Percentiles rank a stretch among this genome's conserved stretches.
phyloP scores from a whole-genome alignment of 2,329 filamentous ascomycete species.

The Pestalotiopsis sp. region DNA sequence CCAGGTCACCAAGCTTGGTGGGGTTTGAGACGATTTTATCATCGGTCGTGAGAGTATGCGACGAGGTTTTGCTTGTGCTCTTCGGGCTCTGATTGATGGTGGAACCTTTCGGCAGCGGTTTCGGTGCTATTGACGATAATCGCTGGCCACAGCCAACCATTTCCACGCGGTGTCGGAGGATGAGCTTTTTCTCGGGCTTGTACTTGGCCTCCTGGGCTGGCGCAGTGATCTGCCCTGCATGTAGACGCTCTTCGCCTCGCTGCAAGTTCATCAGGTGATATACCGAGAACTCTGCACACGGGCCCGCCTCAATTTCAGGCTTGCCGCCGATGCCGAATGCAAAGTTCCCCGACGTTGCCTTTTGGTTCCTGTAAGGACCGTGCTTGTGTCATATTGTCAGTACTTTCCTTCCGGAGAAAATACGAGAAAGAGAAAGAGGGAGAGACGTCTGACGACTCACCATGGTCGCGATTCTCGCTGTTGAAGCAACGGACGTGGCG shows the following conservation, averaged over 20 bases:
- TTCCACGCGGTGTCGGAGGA: not conserved
- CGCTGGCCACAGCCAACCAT: not conserved
- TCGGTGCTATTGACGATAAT: not conserved
- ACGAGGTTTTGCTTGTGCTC: not conserved
- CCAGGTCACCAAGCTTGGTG: constrained; percentile 31
- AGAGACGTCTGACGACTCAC: constrained; percentile 15
- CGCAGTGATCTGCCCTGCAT: not conserved
- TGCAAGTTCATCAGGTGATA: constrained; percentile 50
- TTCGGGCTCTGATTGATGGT: not conserved
- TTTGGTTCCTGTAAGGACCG: constrained; percentile 47
- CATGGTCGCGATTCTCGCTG: constrained; percentile 39
- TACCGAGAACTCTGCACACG: constrained; percentile 43
- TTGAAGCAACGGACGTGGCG: constrained; percentile 41
- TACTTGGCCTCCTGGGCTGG: not conserved
- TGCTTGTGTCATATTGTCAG: constrained; percentile 29
- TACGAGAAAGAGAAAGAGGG: not conserved
- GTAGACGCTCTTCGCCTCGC: constrained; percentile 22
- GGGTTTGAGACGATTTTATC: not conserved
- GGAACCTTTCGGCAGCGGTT: too few relatives aligned
- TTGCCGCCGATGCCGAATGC: constrained; percentile 42
- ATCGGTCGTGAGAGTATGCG: not conserved
- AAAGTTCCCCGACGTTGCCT: constrained; percentile 54
- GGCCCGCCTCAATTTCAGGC: constrained; percentile 36
- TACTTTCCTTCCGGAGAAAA: not conserved
- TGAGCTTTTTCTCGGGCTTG: not conserved